Conservation (phyloP, 345 rosid genomes). For the Aurinia saxatilis region DNA sequence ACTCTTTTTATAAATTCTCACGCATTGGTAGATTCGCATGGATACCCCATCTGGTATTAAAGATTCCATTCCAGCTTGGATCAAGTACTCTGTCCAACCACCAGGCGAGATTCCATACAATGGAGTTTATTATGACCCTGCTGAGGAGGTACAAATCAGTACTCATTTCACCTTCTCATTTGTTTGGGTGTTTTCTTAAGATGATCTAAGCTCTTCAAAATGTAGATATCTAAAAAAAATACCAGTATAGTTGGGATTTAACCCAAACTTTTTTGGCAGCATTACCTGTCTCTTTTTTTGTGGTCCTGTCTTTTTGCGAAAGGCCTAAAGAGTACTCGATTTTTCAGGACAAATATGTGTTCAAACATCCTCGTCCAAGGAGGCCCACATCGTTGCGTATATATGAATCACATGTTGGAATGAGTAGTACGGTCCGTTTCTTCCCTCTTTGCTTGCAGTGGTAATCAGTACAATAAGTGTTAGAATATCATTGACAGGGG, state of each 20-base stretch:
- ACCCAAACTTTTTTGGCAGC: not conserved
- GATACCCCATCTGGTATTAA: constrained; percentile 90
- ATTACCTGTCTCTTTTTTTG: not conserved
- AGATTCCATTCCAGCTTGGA: constrained; percentile 99
- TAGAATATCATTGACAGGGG: constrained; percentile 1
- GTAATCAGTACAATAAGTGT: not conserved
- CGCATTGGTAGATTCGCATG: constrained; percentile 75
- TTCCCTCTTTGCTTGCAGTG: constrained; percentile 12
- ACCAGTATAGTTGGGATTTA: constrained; percentile 1
- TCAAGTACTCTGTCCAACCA: constrained; percentile 88
- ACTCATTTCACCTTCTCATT: constrained; percentile 2
- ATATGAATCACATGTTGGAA: constrained; percentile 94
- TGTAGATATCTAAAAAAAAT: constrained; percentile 2
- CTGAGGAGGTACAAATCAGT: constrained; percentile 56
- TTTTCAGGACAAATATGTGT: constrained; percentile 69
- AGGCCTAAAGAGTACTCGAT: constrained; percentile 15
- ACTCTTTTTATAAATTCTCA: not conserved
- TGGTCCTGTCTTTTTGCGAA: constrained; percentile 6
- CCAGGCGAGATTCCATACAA: constrained; percentile 91
- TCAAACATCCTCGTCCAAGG: constrained; percentile 82
- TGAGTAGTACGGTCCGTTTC: constrained; percentile 86
- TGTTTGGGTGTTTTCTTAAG: constrained; percentile 1
- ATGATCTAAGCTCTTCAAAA: not conserved
- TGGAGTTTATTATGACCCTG: constrained; percentile 96
- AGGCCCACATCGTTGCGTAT: constrained; percentile 83